A percentile compares a stretch with the other conserved stretches of the same genome.
These are phyloP conservation scores for Amesomyces nigricolor DNA, from an alignment of 2,329 filamentous ascomycete species.

Conservation along the genomic window DNA sequence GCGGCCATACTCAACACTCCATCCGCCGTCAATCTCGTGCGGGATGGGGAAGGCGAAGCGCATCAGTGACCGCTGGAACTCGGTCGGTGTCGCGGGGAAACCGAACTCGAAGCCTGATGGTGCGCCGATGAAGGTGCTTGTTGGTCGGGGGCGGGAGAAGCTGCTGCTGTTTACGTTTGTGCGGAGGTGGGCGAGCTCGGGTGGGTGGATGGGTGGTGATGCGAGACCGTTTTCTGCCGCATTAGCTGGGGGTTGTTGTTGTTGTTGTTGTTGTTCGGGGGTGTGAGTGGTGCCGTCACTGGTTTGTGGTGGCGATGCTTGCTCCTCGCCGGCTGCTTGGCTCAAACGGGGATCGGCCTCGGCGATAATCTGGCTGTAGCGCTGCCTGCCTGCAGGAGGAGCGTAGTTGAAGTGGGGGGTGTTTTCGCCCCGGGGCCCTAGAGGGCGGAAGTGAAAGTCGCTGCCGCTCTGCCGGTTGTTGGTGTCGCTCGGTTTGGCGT, in stretches of 20 bases:
- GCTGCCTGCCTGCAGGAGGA: slow-evolving; percentile 37
- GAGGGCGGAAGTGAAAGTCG: slow-evolving; percentile 55
- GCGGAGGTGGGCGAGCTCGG: slow-evolving; percentile 55
- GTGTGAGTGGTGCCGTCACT: slow-evolving; percentile 13
- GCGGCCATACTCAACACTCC: slow-evolving; percentile 87
- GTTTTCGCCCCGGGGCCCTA: slow-evolving; percentile 41
- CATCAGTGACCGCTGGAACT: slow-evolving; percentile 85
- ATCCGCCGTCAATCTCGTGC: slow-evolving; percentile 67
- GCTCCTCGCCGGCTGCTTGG: slow-evolving; percentile 15
- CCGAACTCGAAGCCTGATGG: slow-evolving; percentile 69
- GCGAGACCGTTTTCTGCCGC: slow-evolving; percentile 3
- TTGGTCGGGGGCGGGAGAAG: slow-evolving; percentile 34
- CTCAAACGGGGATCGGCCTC: slow-evolving; percentile 23
- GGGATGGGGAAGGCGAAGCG: slow-evolving; percentile 77
- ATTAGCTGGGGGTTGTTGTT: not conserved
- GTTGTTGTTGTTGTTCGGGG: slow-evolving; percentile 5
- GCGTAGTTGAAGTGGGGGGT: slow-evolving; percentile 56
- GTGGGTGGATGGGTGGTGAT: slow-evolving; percentile 34
- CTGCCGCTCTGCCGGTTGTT: slow-evolving; percentile 31
- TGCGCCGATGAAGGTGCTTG: slow-evolving; percentile 53
- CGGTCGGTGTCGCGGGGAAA: slow-evolving; percentile 76
- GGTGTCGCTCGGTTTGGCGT: slow-evolving; percentile 30
- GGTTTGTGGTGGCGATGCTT: not conserved
- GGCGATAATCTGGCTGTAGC: slow-evolving; percentile 29
- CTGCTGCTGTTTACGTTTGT: slow-evolving; percentile 35